A percentile compares a stretch with the other conserved stretches of the same genome.
Evolutionary conservation across 306 rosid genomes (phyloP).

Genomic region (cucumber (Cucumis sativus)): DNA sequence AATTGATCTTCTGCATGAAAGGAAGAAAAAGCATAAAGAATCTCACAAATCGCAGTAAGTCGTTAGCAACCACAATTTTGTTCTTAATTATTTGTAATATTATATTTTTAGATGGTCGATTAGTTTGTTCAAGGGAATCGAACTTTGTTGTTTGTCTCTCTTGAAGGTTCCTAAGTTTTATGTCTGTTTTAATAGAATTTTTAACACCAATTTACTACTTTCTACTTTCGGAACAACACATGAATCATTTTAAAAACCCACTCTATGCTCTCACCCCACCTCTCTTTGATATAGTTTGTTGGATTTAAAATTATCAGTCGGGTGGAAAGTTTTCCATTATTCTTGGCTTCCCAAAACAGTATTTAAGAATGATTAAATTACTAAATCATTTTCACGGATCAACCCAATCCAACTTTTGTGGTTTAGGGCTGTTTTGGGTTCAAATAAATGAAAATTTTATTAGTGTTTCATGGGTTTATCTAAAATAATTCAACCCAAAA

Average conservation of each 20-base stretch:
- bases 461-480: too few species aligned
- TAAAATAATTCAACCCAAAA: too few species aligned
- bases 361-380: too few species aligned
- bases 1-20: constrained; percentile 25
- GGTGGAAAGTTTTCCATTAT: too few species aligned
- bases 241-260: background rate
- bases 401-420: too few species aligned
- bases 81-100: background rate
- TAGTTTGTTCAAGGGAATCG: background rate
- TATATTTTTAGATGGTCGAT: background rate
- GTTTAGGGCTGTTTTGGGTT: too few species aligned
- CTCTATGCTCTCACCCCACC: background rate
- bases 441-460: too few species aligned
- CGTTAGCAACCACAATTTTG: background rate
- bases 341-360: too few species aligned
- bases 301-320: background rate
- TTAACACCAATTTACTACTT: background rate
- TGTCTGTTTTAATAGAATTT: background rate
- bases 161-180: background rate
- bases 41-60: constrained; percentile 19
- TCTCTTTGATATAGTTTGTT: background rate
- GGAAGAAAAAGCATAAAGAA: constrained; percentile 55
- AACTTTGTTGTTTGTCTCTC: background rate
- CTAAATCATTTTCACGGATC: too few species aligned
- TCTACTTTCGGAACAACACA: background rate